Evolutionary conservation across 306 rosid genomes (phyloP).

Genomic region (Sesbania bispinosa): DNA sequence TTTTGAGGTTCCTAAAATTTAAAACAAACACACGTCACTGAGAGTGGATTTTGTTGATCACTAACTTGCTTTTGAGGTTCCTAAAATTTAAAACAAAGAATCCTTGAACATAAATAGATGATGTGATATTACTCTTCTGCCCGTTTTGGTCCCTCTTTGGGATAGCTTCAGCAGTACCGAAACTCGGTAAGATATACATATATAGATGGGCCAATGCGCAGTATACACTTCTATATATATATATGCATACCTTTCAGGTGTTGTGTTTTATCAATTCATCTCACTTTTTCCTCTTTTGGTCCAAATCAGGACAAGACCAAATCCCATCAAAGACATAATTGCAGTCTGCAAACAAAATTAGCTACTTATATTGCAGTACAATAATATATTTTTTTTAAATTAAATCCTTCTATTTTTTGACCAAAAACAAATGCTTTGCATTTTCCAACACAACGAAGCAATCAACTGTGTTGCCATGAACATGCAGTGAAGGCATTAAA

Average conservation of each 20-base stretch:
- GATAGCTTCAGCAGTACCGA: not conserved
- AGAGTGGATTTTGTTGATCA: not conserved
- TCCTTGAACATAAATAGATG: not conserved
- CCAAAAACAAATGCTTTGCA: not conserved
- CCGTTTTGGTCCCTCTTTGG: not conserved
- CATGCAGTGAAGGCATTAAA: constrained; percentile 10
- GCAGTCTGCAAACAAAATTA: constrained; percentile 69
- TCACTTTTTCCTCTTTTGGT: constrained; percentile 45
- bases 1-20: too few relatives aligned
- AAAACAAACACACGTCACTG: not conserved
- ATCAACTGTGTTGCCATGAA: not conserved
- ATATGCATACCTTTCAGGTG: constrained; percentile 11
- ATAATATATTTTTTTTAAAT: not conserved
- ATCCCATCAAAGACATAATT: constrained; percentile 94
- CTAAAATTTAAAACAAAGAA: not conserved
- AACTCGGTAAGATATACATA: not conserved
- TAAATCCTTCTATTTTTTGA: not conserved
- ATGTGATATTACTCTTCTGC: not conserved
- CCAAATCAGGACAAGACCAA: constrained; percentile 90
- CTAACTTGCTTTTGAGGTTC: not conserved
- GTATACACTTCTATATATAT: not conserved
- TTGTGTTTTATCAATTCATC: constrained; percentile 9
- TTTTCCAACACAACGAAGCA: not conserved
- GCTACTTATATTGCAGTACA: constrained; percentile 13
- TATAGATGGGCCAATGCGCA: constrained; percentile 16